Base-by-base conservation (phyloP, 1,284 basidiomycete species). In the Dichomitus squalens region DNA sequence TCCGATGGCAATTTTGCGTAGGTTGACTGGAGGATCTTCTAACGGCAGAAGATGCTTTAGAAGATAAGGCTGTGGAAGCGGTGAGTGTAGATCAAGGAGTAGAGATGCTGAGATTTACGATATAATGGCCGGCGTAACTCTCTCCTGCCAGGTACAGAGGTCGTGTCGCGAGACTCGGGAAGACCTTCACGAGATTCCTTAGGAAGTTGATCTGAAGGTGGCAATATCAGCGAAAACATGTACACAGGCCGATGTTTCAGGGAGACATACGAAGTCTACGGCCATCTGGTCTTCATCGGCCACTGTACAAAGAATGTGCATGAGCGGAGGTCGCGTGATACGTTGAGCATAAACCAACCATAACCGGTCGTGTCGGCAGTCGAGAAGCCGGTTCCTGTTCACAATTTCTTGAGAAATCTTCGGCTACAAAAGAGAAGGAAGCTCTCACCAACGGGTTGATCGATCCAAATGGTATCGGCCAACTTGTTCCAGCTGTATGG, bases 391-490 rank as follows among this genome's bases (percentile, higher is more conserved):
- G 75, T 75, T 16, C 87, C 87, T 48, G 61, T 81, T 38, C 54
- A 58, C 18, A 21, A 5, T 14, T 36, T 12, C 55, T 18, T 53
- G 34, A n/a, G 21, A 68, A 6, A 70, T 53, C 36, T 48, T 12
- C n/a, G 52, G 31, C 7, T 4, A 16, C 7, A 41, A 12, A 16
- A 18, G 20, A 35, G 33, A 11, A 16, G 36, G 7, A 16, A 21
- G 12, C 29, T 40, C 64, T 31, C 39, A 64, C 67, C 65, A 21
- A 87, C 87, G 55, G 87, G 88, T 57, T 88, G 85, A 66, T 88
- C 88, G 39, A 89, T 73, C 84, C 84, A 89, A 49, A 89, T 76
- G 54, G 79, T 82, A 70, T 90, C 88, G 1, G 83, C 80, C 23
- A 86, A 67, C 40, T 74, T 78, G 60, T 81, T 72, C 83, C 87